Evolutionary conservation across 1,139 yeast genomes (phyloP), one percentile per base, ranked within the genome.

Genomic region (Suhomyces guaymorum): DNA sequence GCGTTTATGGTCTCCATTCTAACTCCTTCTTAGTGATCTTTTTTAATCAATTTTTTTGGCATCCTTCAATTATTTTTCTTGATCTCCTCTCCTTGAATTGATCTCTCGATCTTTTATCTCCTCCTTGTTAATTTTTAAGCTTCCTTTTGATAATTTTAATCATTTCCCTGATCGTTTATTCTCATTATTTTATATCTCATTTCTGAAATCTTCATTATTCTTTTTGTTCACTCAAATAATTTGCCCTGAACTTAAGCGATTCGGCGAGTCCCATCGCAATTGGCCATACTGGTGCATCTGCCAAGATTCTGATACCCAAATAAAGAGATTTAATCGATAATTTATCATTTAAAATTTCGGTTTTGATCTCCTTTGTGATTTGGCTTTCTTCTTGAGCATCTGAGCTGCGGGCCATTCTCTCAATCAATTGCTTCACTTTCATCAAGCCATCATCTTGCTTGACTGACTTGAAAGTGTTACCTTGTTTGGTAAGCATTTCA

Each of bases 241-340:
- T 70, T 7, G 86, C 86, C 52, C 89, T 73, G 24, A 80, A 73
- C 53, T 81, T 82, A 49, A 83, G 66, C 4, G 87, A 88, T 52
- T 82, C 89, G 0, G 89, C 89, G 60, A 82, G 81, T 12, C 82
- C 74, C 57, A 82, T 65, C 1, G 88, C 85, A 36, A 82, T 72
- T 1, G 92, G 90, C 92, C 92, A 83, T 11, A 83, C 82, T 2
- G 92, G 90, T 0, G 89, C 88, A 61, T 83, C 89, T 2, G 88
- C 87, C 36, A 84, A 66, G 20, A 83, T 78, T 43, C 88, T 65
- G 10, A 83, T 82, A 18, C 92, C 92, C 36, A 83, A 59, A 41
- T 80, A 78, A 32, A 82, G 58, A 18, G 79, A 71, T 49, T 79
- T 73, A 17, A 73, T 65, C 7, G 85, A 75, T 24, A 82, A 61